Evolutionary conservation across 2,329 filamentous ascomycete genomes (phyloP).

Genomic region (Talaromyces amestolkiae): DNA sequence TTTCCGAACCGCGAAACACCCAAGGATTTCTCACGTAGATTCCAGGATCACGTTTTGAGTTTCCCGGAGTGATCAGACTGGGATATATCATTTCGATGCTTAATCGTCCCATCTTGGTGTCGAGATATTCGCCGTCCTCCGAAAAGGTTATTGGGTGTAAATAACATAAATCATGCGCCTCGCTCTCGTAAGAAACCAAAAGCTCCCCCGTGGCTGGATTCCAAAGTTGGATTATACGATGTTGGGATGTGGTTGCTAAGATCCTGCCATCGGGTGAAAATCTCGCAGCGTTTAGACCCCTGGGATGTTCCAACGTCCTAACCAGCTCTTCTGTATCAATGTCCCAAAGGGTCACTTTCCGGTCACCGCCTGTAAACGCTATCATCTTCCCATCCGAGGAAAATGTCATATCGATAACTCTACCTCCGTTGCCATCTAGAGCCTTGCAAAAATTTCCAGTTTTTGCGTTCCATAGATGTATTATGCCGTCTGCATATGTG

Average conservation of each 20-base stretch:
- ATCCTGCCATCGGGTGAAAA: background rate
- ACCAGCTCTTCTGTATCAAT: background rate
- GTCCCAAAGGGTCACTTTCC: background rate
- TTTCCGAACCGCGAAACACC: background rate
- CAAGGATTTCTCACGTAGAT: background rate
- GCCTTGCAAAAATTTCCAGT: background rate
- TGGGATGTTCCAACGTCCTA: background rate
- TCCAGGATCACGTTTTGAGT: background rate
- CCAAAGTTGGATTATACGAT: background rate
- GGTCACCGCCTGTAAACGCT: background rate
- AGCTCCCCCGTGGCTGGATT: background rate
- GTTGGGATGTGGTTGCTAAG: background rate
- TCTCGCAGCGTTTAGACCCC: background rate
- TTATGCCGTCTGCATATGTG: background rate
- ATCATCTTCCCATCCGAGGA: background rate
- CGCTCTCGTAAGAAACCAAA: background rate
- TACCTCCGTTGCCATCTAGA: background rate
- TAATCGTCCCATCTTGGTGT: background rate
- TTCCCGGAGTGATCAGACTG: background rate
- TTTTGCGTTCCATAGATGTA: background rate
- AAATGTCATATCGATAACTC: background rate
- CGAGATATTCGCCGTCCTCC: background rate
- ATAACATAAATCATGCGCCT: background rate
- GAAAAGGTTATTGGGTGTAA: background rate
- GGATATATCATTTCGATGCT: background rate